Evolutionary conservation across 768 basidiomycete species (phyloP).

Genomic region (Lactarius trivialis): DNA sequence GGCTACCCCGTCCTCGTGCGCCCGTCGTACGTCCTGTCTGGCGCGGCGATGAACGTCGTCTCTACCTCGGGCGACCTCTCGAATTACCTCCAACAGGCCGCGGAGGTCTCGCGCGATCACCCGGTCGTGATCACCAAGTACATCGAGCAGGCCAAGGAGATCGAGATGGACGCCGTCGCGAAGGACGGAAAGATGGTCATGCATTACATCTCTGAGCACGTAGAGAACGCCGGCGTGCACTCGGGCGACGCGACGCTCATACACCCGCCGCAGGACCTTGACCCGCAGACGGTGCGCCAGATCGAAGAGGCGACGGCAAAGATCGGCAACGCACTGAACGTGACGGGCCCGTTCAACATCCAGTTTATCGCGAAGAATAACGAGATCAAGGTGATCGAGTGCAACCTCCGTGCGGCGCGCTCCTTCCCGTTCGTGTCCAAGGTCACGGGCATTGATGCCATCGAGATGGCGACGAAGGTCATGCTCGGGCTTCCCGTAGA

Average conservation of each 20-base stretch:
- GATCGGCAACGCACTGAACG: conserved; percentile 95
- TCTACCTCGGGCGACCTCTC: conserved; percentile 86
- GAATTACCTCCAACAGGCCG: conserved; percentile 90
- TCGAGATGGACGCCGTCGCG: conserved; percentile 99
- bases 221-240: conserved; percentile 98
- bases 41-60: conserved; percentile 99
- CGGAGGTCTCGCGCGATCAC: conserved; percentile 92
- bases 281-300: conserved; percentile 91
- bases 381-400: conserved; percentile 99
- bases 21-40: conserved; percentile 98
- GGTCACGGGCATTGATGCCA: conserved; percentile 94
- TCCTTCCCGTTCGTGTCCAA: conserved; percentile 99
- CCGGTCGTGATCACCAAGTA: conserved; percentile 99
- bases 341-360: conserved; percentile 98
- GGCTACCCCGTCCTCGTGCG: conserved; percentile 95
- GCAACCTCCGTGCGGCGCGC: conserved; percentile 93
- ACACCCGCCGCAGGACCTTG: conserved; percentile 95
- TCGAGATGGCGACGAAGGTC: conserved; percentile 98
- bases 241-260: conserved; percentile 98
- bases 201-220: conserved; percentile 99
- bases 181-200: conserved; percentile 97
- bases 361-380: conserved; percentile 99
- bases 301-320: conserved; percentile 97
- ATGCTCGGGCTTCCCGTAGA: conserved; percentile 90
- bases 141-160: conserved; percentile 99